phyloP scores from a whole-genome alignment of 768 basidiomycete genomes.

The Hygrophorus russula region DNA sequence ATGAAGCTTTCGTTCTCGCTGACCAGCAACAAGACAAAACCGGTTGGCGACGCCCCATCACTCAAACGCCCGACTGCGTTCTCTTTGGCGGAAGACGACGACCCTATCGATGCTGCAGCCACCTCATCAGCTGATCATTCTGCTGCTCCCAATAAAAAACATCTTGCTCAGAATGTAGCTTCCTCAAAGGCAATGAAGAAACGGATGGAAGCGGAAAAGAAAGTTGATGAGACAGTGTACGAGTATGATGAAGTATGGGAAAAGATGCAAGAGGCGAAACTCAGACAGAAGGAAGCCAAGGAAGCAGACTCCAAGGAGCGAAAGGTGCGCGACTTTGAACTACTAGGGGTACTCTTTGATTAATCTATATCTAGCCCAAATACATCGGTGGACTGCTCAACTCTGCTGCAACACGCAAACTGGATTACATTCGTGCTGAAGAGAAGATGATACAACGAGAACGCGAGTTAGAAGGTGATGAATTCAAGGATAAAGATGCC shows the following conservation, averaged over 20 bases:
- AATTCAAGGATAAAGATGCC: slow-evolving; percentile 90
- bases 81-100: slow-evolving; percentile 54
- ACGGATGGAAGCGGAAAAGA: slow-evolving; percentile 69
- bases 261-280: slow-evolving; percentile 83
- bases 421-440: slow-evolving; percentile 88
- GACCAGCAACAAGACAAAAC: slow-evolving; percentile 37
- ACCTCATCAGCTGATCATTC: slow-evolving; percentile 28
- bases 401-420: slow-evolving; percentile 75
- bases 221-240: slow-evolving; percentile 73
- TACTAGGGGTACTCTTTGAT: slow-evolving; percentile 5
- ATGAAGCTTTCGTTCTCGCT: slow-evolving; percentile 94
- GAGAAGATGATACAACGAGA: slow-evolving; percentile 97
- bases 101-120: slow-evolving; percentile 36
- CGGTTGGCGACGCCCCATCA: slow-evolving; percentile 29
- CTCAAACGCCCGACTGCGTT: slow-evolving; percentile 56
- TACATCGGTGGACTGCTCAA: slow-evolving; percentile 75
- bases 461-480: slow-evolving; percentile 85
- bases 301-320: slow-evolving; percentile 66
- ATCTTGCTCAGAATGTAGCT: slow-evolving; percentile 45
- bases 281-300: slow-evolving; percentile 60
- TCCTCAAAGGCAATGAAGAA: slow-evolving; percentile 58
- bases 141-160: slow-evolving; percentile 39
- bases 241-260: slow-evolving; percentile 98
- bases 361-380: slow-evolving; percentile 54
- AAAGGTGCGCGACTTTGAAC: slow-evolving; percentile 41